Base-by-base conservation (phyloP, 352 stramenopile species). In the Globisporangium alternatum region DNA sequence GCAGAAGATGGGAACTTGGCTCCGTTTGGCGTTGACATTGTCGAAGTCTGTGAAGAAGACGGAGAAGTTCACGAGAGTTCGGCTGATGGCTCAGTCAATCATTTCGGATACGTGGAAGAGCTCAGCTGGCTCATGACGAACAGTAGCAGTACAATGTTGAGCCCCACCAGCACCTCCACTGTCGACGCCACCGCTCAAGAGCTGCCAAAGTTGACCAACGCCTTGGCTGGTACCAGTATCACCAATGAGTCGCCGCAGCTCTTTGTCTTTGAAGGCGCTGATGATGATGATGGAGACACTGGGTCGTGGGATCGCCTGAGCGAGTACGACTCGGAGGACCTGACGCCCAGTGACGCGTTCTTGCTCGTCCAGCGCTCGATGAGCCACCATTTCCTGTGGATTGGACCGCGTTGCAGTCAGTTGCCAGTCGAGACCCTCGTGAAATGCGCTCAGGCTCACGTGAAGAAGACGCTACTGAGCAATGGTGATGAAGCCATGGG, bases 281-380 rank as follows among this genome's bases (percentile, higher is more conserved):
- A 22, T 3, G 51, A 67, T 13, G 44, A 8, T n/a, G 56, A 63
- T 10, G 52, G 13, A 28, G 47, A 57, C 10, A 19, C 39, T 21
- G 54, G 53, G 3, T 37, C 33, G n/a, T 90, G 81, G 81, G 81
- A 88, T 13, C 66, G 66, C 28, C 13, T 90, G 47, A 76, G 64
- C n/a, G 74, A 88, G 17, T 90, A 90, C 45, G 76, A 88, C 56
- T 85, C 79, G 0, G 73, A 90, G 44, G 81, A 90, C 44, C 57
- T 90, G 15, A 76, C 64, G 7, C 19, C 67, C 12, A 62, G 64
- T 5, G 65, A 65, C 30, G 68, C 64, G 3, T 77, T 83, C n/a
- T 21, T 90, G 56, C 66, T 90, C 15, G 5, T 75, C 22, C 43
- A 35, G n/a, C 47, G 2, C 3, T 35, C 56, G 10, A 13, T 28